Conservation (phyloP, 176 grass and related monocot genomes). For the Phoenix roebelenii region DNA sequence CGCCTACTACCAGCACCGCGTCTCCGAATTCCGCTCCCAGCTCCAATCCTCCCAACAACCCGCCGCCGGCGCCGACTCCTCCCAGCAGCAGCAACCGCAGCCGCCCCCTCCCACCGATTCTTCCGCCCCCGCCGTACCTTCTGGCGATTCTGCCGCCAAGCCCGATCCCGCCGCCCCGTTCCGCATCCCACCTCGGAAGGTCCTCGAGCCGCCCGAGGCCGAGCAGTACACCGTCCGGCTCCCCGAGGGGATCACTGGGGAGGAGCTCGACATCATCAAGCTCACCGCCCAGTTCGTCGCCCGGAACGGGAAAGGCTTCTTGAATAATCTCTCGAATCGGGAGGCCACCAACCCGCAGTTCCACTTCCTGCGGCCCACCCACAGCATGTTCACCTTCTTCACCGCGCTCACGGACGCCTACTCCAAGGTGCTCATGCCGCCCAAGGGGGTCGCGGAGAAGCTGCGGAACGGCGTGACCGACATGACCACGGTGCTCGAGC, state of each 20-base stretch:
- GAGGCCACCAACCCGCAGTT: conserved; percentile 65
- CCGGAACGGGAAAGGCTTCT: conserved; percentile 71
- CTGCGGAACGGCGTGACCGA: conserved; percentile 36
- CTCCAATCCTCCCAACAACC: background rate
- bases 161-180: conserved; percentile 55
- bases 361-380: conserved; percentile 81
- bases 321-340: conserved; percentile 42
- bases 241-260: conserved; percentile 76
- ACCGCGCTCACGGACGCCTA: conserved; percentile 60
- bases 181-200: conserved; percentile 47
- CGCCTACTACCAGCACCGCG: conserved; percentile 72
- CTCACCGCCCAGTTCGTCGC: conserved; percentile 93
- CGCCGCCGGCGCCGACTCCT: too few species aligned
- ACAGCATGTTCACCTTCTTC: conserved; percentile 98
- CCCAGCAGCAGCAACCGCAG: conserved; percentile 10
- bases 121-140: conserved; percentile 1
- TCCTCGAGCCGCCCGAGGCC: conserved; percentile 61
- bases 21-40: conserved; percentile 40
- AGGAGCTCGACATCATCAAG: conserved; percentile 93
- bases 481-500: conserved; percentile 62
- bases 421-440: conserved; percentile 68
- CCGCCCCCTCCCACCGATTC: conserved; percentile 13
- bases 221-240: conserved; percentile 75
- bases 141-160: conserved; percentile 21
- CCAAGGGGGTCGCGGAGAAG: conserved; percentile 26